phyloP scores from a whole-genome alignment of 495 filamentous ascomycete genomes.

The Aspergillus cavernicola region DNA sequence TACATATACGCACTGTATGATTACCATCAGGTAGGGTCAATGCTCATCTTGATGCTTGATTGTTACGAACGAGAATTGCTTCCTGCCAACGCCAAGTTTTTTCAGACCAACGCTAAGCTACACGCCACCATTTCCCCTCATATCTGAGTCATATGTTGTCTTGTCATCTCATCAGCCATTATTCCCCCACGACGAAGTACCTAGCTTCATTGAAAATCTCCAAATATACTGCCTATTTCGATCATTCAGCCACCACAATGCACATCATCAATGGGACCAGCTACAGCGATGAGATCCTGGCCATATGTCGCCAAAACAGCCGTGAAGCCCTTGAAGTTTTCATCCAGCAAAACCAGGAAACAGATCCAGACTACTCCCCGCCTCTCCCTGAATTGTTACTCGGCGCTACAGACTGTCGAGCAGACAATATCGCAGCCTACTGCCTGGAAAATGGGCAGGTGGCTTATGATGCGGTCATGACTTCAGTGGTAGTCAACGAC shows the following conservation, averaged over 20 bases:
- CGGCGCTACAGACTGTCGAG: slow-evolving; percentile 1
- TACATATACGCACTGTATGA: too few relatives aligned
- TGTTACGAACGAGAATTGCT: background rate
- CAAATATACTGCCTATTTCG: background rate
- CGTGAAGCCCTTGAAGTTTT: slow-evolving; percentile 4
- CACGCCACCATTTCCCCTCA: too few relatives aligned
- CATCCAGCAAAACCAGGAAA: slow-evolving; percentile 2
- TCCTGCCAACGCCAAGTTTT: background rate
- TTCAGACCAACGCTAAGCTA: too few relatives aligned
- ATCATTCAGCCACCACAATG: slow-evolving; percentile 1
- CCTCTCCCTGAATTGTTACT: background rate
- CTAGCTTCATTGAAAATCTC: background rate
- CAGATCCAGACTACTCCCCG: background rate
- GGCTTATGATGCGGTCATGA: background rate
- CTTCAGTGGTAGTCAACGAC: background rate
- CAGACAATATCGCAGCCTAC: slow-evolving; percentile 4
- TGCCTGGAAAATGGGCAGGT: slow-evolving; percentile 1
- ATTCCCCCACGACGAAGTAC: background rate
- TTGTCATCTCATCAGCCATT: background rate
- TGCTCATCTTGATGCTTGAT: too few relatives aligned
- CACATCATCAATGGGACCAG: background rate
- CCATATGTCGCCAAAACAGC: background rate
- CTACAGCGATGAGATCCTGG: slow-evolving; percentile 1
- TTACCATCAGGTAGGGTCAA: too few relatives aligned
- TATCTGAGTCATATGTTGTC: background rate